Conservation (phyloP, 805 yeast species). For the Saccharomycopsis sp. region DNA sequence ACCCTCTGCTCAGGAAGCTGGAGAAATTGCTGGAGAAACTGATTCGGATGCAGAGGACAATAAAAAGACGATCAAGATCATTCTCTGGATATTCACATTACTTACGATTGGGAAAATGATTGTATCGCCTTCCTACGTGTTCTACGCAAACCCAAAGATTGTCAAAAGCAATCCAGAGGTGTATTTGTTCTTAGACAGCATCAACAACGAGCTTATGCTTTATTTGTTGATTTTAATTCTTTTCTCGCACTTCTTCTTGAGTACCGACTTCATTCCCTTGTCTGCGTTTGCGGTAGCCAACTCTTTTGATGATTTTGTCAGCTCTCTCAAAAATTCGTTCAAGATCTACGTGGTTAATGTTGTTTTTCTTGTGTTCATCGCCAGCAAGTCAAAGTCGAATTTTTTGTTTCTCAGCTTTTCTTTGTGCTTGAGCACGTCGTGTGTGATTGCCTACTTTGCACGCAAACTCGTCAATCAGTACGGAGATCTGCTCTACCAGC, state of each 20-base stretch:
- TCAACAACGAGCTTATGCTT: constrained; percentile 18
- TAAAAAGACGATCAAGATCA: constrained; percentile 18
- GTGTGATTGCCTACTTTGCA: constrained; percentile 5
- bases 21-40: background rate
- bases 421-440: constrained; percentile 10
- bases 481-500: background rate
- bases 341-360: constrained; percentile 18
- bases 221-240: constrained; percentile 16
- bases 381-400: constrained; percentile 19
- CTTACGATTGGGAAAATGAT: constrained; percentile 20
- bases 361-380: constrained; percentile 14
- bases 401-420: constrained; percentile 13
- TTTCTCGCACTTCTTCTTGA: constrained; percentile 13
- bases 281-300: constrained; percentile 6
- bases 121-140: constrained; percentile 18
- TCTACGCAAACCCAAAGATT: constrained; percentile 14
- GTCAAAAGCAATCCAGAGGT: constrained; percentile 16
- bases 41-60: constrained; percentile 11
- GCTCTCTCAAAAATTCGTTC: constrained; percentile 15
- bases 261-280: constrained; percentile 14
- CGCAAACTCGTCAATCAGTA: background rate
- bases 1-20: background rate
- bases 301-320: constrained; percentile 14
- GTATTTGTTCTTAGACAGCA: constrained; percentile 18
- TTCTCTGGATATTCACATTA: constrained; percentile 19